Conservation (phyloP, 352 stramenopile species). For the Pythium coloratum region DNA sequence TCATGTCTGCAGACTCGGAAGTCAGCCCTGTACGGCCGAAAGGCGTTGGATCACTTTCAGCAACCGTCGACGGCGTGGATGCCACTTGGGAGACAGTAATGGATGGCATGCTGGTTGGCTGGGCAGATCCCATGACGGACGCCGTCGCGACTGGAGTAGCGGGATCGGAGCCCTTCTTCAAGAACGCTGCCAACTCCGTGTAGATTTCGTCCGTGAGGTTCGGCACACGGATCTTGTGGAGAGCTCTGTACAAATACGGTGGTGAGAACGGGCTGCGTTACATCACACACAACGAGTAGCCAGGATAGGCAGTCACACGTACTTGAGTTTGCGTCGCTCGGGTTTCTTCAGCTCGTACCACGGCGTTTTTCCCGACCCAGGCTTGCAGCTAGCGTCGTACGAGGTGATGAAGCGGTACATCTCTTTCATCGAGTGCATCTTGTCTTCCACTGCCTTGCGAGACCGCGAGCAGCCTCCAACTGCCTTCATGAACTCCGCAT, state of each 20-base stretch:
- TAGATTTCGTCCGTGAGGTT: conserved; percentile 59
- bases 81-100: neutral
- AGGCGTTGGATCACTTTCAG: neutral
- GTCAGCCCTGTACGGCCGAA: neutral
- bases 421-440: conserved; percentile 78
- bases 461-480: conserved; percentile 52
- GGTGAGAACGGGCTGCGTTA: neutral
- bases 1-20: conserved; percentile 1
- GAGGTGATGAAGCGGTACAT: conserved; percentile 67
- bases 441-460: conserved; percentile 66
- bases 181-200: conserved; percentile 48
- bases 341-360: conserved; percentile 66
- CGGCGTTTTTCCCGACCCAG: conserved; percentile 28
- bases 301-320: neutral
- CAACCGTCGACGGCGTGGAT: neutral
- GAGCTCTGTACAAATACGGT: conserved; percentile 7
- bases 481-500: conserved; percentile 47
- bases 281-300: neutral
- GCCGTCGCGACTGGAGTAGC: neutral
- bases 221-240: conserved; percentile 46
- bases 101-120: neutral
- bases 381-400: conserved; percentile 39
- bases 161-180: conserved; percentile 24
- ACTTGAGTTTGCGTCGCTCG: conserved; percentile 47
- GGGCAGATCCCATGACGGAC: neutral